Percentiles rank a stretch among this genome's conserved stretches.
phyloP scores from a whole-genome alignment of 805 yeast genomes.

The Spathaspora gorwiae region DNA sequence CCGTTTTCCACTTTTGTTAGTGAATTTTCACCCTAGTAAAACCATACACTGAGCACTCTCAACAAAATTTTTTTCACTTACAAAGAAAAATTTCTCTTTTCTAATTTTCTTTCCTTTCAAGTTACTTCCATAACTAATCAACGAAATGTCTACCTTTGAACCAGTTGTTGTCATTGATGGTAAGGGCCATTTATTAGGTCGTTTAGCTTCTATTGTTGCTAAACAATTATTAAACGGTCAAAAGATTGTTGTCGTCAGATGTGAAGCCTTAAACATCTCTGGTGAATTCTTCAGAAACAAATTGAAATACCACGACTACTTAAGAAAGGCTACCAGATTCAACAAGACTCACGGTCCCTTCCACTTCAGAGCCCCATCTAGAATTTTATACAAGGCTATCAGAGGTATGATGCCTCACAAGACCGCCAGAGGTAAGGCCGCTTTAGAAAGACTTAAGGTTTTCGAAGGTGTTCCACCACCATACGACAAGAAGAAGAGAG shows the following conservation, averaged over 20 bases:
- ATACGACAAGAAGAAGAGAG: slow-evolving; percentile 99
- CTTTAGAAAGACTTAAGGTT: slow-evolving; percentile 98
- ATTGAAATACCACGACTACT: slow-evolving; percentile 99
- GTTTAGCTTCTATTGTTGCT: slow-evolving; percentile 98
- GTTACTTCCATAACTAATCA: slow-evolving; percentile 3
- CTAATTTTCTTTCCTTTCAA: slow-evolving; percentile 1
- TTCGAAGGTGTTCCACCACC: slow-evolving; percentile 99
- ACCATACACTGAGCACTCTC: no score
- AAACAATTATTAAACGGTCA: slow-evolving; percentile 98
- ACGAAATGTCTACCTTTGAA: slow-evolving; percentile 75
- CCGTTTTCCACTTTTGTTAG: no score
- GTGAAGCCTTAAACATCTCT: slow-evolving; percentile 96
- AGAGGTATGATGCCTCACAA: slow-evolving; percentile 99
- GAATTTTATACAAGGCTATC: slow-evolving; percentile 99
- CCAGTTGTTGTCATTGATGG: slow-evolving; percentile 98
- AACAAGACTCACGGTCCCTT: slow-evolving; percentile 99
- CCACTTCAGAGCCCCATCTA: slow-evolving; percentile 99
- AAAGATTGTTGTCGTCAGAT: slow-evolving; percentile 95
- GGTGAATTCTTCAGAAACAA: slow-evolving; percentile 99
- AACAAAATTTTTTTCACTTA: neutral
- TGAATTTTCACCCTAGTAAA: no score
- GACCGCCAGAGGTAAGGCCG: slow-evolving; percentile 99
- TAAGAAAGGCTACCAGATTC: slow-evolving; percentile 98
- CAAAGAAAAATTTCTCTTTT: slow-evolving; percentile 4
- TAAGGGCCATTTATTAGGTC: slow-evolving; percentile 99